Base-by-base conservation (phyloP, 106 monocot genomes). In the Ottelia alismoides region DNA sequence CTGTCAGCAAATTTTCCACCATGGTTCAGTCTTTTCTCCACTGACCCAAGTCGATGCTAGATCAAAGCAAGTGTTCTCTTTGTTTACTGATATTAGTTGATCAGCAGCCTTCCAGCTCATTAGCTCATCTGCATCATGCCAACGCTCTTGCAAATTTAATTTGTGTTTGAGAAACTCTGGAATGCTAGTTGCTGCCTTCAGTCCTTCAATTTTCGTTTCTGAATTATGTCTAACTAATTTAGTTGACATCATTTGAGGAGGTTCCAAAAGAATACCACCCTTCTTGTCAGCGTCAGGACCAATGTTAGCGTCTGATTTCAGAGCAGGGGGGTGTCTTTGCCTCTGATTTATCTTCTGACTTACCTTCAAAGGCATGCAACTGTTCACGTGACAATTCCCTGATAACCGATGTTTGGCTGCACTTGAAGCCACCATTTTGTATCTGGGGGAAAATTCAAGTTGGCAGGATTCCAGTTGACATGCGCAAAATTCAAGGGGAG, bases 301-400 rank as follows among this genome's bases (percentile, higher is more conserved):
- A n/a, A n/a, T 17, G 9, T 59, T 47, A 22, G 57, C 27, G 17
- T 35, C 18, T 44, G 27, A 52, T 31, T 22, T 55, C 45, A 11
- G 50, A 63, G 35, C 31, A 47, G 29, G 70, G 40, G 2, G 31
- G 24, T 53, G 22, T 11, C 28, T 43, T 22, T 46, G 68, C 77
- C 2, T 18, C 9, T 48, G 23, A 22, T 49, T 47, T 57, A 22
- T 76, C 64, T 20, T 67, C 65, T 31, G 30, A 30, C 44, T 73
- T 66, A 29, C 63, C 27, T 31, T 63, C 59, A 3, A 62, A 66
- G 16, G 22, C 63, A 51, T 66, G 63, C 16, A 57, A 50, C 25
- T 75, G 74, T 16, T 84, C 74, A 30, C 30, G 63, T 27, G 51
- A 52, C 26, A 69, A 73, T 28, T 72, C 70, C 52, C 30, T 80